Evolutionary conservation across 2,329 filamentous ascomycete genomes (phyloP).

Genomic region (Pseudogymnoascus sp.): DNA sequence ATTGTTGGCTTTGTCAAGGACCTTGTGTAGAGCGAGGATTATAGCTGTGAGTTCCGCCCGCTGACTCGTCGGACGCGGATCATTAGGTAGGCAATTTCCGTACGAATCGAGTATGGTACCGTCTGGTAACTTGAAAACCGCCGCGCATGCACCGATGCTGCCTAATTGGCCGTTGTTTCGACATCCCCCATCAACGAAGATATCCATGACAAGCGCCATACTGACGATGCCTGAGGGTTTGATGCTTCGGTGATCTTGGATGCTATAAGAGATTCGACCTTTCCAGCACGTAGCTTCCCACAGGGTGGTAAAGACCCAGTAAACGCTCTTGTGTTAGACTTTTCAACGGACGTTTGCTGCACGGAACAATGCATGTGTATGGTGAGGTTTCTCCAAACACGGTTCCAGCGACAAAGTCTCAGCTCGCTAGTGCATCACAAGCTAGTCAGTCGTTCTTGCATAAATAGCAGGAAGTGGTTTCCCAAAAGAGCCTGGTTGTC

Average conservation of each 20-base stretch:
- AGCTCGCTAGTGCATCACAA: background rate
- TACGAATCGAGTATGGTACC: background rate
- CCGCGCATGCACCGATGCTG: constrained; percentile 29
- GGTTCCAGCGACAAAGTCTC: background rate
- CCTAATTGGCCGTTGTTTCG: constrained; percentile 28
- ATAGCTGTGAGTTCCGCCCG: constrained; percentile 32
- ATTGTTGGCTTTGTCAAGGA: constrained; percentile 28
- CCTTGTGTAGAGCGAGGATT: constrained; percentile 43
- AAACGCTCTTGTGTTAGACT: no score
- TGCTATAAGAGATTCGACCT: background rate
- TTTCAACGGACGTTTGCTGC: no score
- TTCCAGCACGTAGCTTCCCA: no score
- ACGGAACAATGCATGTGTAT: background rate
- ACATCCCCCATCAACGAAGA: constrained; percentile 32
- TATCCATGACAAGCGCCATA: constrained; percentile 31
- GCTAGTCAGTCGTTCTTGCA: background rate
- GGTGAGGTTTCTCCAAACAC: background rate
- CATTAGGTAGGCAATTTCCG: constrained; percentile 7
- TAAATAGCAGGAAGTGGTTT: background rate
- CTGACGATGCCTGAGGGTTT: no score
- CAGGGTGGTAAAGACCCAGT: no score
- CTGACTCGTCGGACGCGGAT: constrained; percentile 28
- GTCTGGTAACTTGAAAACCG: constrained; percentile 17
- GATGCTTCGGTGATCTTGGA: background rate
- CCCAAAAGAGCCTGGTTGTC: background rate